phyloP scores from a whole-genome alignment of 768 basidiomycete genomes.

The Trametes meyenii region DNA sequence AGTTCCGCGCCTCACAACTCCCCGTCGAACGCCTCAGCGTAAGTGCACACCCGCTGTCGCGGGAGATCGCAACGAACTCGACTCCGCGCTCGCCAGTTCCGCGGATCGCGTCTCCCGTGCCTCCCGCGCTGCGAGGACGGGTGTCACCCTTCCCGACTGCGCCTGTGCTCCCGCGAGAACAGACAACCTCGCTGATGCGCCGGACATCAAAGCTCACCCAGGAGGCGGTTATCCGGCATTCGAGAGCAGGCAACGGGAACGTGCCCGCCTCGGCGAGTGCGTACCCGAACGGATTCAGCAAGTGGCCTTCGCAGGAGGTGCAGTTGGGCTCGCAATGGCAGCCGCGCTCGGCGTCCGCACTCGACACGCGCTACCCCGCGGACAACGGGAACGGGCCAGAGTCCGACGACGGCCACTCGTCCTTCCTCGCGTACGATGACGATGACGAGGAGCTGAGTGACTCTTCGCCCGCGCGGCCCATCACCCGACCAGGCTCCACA shows the following conservation, averaged over 20 bases:
- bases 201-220: slow-evolving; percentile 24
- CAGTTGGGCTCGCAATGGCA: slow-evolving; percentile 28
- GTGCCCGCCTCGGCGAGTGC: slow-evolving; percentile 20
- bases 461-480: slow-evolving; percentile 1
- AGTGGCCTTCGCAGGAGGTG: slow-evolving; percentile 17
- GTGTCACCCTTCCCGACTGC: slow-evolving; percentile 26
- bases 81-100: slow-evolving; percentile 9
- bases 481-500: slow-evolving; percentile 7
- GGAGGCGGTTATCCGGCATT: slow-evolving; percentile 15
- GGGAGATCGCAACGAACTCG: slow-evolving; percentile 9
- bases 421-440: slow-evolving; percentile 22
- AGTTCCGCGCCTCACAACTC: slow-evolving; percentile 4
- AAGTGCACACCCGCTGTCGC: slow-evolving; percentile 19
- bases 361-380: slow-evolving; percentile 13
- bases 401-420: slow-evolving; percentile 13
- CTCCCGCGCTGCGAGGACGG: slow-evolving; percentile 22
- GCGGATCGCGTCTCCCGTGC: slow-evolving; percentile 13
- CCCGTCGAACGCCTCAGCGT: slow-evolving; percentile 8
- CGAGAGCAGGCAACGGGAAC: not conserved
- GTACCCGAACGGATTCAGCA: slow-evolving; percentile 19
- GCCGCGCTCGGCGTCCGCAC: slow-evolving; percentile 28
- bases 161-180: slow-evolving; percentile 33
- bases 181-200: slow-evolving; percentile 26
- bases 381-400: not conserved
- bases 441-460: slow-evolving; percentile 22